Conservation (phyloP, 768 basidiomycete species). For the Coprinellus micaceus region DNA sequence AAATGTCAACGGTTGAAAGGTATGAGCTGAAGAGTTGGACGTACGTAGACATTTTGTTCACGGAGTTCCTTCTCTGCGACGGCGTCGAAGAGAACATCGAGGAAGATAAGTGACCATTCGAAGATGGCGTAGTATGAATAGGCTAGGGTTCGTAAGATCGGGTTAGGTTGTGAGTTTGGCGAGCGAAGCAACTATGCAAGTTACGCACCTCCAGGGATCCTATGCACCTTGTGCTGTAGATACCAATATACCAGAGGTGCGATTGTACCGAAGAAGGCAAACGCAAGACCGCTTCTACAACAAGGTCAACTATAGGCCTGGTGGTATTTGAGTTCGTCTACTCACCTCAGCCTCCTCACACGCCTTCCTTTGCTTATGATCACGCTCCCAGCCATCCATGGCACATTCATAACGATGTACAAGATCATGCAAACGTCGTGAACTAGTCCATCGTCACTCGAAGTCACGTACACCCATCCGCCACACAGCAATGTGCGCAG, state of each 20-base stretch:
- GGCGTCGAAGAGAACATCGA: constrained; percentile 73
- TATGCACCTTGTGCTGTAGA: constrained; percentile 78
- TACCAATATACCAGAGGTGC: constrained; percentile 81
- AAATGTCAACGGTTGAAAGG: background rate
- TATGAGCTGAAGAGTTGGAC: constrained; percentile 12
- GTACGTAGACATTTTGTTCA: constrained; percentile 50
- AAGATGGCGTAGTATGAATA: constrained; percentile 85
- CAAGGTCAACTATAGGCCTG: background rate
- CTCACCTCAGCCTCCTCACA: constrained; percentile 54
- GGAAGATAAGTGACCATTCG: constrained; percentile 79
- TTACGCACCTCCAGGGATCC: constrained; percentile 68
- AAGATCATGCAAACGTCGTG: constrained; percentile 88
- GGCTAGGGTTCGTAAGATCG: constrained; percentile 38
- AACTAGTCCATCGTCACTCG: constrained; percentile 73
- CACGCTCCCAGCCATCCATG: constrained; percentile 83
- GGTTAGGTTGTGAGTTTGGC: constrained; percentile 3
- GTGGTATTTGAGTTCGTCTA: constrained; percentile 53
- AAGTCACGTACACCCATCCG: constrained; percentile 91
- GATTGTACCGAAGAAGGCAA: constrained; percentile 68
- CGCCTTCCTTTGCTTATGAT: constrained; percentile 45
- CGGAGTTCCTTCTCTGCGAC: constrained; percentile 58
- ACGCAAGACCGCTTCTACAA: background rate
- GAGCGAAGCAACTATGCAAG: background rate
- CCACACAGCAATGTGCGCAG: constrained; percentile 79
- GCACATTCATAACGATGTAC: constrained; percentile 80